Base-by-base conservation (phyloP, 495 filamentous ascomycete genomes). In the Penicillium ochrochloron region DNA sequence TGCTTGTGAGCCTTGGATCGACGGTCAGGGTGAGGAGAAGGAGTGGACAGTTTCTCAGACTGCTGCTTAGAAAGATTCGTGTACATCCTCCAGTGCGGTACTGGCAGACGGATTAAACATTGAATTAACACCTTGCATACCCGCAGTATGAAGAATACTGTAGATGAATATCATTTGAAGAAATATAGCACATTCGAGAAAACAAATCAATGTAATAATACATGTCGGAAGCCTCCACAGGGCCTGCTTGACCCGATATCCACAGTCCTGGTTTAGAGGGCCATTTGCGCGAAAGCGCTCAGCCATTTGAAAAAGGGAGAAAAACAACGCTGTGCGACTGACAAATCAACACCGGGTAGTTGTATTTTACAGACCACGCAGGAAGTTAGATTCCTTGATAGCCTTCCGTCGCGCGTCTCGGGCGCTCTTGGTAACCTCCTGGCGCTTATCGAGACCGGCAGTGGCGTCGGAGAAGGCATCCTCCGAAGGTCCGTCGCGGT, bases 331-430 rank as follows among this genome's bases (percentile, higher is more conserved):
- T 31, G 23, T 15, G 14, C 25, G 15, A 17, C 27, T 6, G 25
- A 31, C 2, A 17, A 31, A 7, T 52, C 48, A 56, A 56, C 29
- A 14, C 17, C 17, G 6, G 8, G n/a, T 35, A n/a, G 17, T 23
- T 52, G 33, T 39, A 17, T 14, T 76, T 75, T 84, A 88, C 85
- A 96, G 90, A 19, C 87, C 84, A 82, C 88, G 90, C 80, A 99
- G 85, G 85, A 95, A 99, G 80, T 99, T 99, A 60, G 70, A 83
- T 80, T 98, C 95, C 83, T 94, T 95, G 69, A 99, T 97, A 68
- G 80, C 83, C 65, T 84, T 88, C 70, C 90, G 86, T 71, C 92
- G 84, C 66, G 92, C 88, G 66, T 82, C 84, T 71, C 93, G 83
- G 82, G 56, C 88, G 84, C 73, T 89, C 82, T 77, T 85, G 75